Evolutionary conservation across 768 basidiomycete species (phyloP), one percentile per base, ranked within the genome.

Genomic region (Terana coerulea): DNA sequence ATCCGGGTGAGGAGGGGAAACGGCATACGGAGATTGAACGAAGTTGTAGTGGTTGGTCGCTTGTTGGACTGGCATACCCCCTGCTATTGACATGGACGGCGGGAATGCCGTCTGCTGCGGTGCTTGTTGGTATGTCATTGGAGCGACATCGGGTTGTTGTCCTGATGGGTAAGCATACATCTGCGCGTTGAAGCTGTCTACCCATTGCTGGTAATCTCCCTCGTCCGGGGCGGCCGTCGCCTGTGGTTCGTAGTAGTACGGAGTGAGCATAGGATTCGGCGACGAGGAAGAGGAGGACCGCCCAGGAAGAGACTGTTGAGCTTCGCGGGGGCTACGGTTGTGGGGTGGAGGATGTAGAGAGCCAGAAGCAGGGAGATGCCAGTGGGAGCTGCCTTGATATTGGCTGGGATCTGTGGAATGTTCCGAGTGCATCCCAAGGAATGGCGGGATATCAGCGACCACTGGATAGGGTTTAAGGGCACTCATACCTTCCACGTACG

Each of bases 141-240:
- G 1, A 34, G 30, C 26, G 25, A 14, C 11, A 3, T 31, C 19
- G 24, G 29, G 37, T 19, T 30, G 43, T 15, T 11, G 7, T 28
- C 37, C 51, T 21, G 34, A 11, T 7, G 28, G 51, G 15, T 47
- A 42, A 3, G 31, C 24, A 24, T 43, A 54, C 39, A 19, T n/a
- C 12, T 24, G 10, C 1, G 53, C 22, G 42, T 54, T 52, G 37
- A 48, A 42, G 17, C 5, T 39, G 12, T 47, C 36, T 7, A 56
- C 45, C 51, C 47, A 57, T 19, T 51, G 42, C 48, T 54, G 47
- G 24, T 54, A 51, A 8, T 47, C 47, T n/a, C 29, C 48, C 17
- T 21, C 31, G n/a, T 49, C 49, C 30, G 29, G 12, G 19, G 31
- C 30, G 28, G n/a, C n/a, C n/a, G n/a, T n/a, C n/a, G 31, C 45